phyloP scores from a whole-genome alignment of 306 rosid species.

The Rubus idaeus region DNA sequence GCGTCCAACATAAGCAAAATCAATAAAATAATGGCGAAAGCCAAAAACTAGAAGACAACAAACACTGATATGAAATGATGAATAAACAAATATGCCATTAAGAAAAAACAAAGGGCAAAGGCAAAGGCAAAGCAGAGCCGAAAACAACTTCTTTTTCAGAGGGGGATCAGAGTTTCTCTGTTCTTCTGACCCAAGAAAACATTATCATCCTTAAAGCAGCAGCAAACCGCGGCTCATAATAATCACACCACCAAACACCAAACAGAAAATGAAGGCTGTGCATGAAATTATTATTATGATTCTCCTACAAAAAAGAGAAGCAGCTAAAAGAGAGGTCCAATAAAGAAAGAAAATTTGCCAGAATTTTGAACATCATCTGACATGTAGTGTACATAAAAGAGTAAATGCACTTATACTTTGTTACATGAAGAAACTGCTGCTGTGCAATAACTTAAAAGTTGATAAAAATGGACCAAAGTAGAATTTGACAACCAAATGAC shows the following conservation, averaged over 20 bases:
- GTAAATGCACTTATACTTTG: constrained; percentile 10
- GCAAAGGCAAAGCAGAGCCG: constrained; percentile 27
- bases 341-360: constrained; percentile 1
- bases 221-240: constrained; percentile 29
- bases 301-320: neutral
- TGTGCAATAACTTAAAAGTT: constrained; percentile 10
- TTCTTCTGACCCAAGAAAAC: constrained; percentile 35
- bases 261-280: constrained; percentile 7
- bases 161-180: neutral
- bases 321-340: neutral
- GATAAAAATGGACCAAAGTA: neutral
- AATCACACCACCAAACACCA: constrained; percentile 31
- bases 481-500: constrained; percentile 22
- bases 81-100: constrained; percentile 15
- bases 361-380: neutral
- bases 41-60: constrained; percentile 40
- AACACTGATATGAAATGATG: constrained; percentile 1
- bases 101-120: neutral
- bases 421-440: constrained; percentile 4
- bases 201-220: constrained; percentile 32
- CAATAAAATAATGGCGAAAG: constrained; percentile 40
- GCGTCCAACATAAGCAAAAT: constrained; percentile 40
- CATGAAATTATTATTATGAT: neutral
- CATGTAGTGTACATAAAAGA: neutral
- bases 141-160: constrained; percentile 32